These are phyloP conservation scores for Fusarium sp. DNA, from an alignment of 2,329 filamentous ascomycete genomes.

Conservation along the genomic window DNA sequence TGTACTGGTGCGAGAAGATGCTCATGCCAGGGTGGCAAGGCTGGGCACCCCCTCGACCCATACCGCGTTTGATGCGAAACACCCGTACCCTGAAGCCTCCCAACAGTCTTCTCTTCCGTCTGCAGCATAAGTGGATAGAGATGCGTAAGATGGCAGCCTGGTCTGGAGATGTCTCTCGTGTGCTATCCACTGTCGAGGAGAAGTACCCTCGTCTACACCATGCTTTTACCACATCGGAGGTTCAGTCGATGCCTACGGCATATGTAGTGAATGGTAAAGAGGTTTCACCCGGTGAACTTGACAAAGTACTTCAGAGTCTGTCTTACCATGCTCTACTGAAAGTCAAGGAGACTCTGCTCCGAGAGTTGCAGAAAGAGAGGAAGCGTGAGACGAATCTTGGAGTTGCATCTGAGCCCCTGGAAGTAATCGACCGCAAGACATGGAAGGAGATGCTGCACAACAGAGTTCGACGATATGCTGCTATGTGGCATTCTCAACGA, in stretches of 20 bases:
- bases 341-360: slow-evolving; percentile 35
- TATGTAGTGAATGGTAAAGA: slow-evolving; percentile 41
- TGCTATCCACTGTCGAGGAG: slow-evolving; percentile 53
- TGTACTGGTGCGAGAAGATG: slow-evolving; percentile 77
- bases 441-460: slow-evolving; percentile 40
- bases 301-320: slow-evolving; percentile 46
- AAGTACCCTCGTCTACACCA: slow-evolving; percentile 56
- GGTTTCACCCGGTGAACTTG: slow-evolving; percentile 47
- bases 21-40: slow-evolving; percentile 85
- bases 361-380: slow-evolving; percentile 34
- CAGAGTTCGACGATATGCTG: slow-evolving; percentile 37
- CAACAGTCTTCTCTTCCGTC: slow-evolving; percentile 58
- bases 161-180: slow-evolving; percentile 58
- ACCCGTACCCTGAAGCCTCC: slow-evolving; percentile 50
- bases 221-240: slow-evolving; percentile 54
- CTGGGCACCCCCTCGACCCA: slow-evolving; percentile 62
- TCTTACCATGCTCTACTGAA: slow-evolving; percentile 49
- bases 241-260: slow-evolving; percentile 44
- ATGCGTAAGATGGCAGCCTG: slow-evolving; percentile 61
- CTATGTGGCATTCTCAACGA: slow-evolving; percentile 39
- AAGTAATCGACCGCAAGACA: slow-evolving; percentile 6
- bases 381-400: slow-evolving; percentile 36
- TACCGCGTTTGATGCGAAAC: slow-evolving; percentile 51
- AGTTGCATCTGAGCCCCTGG: neutral
- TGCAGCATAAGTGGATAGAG: slow-evolving; percentile 63